Conservation (phyloP, 106 monocot genomes). For the Allium cepa region DNA sequence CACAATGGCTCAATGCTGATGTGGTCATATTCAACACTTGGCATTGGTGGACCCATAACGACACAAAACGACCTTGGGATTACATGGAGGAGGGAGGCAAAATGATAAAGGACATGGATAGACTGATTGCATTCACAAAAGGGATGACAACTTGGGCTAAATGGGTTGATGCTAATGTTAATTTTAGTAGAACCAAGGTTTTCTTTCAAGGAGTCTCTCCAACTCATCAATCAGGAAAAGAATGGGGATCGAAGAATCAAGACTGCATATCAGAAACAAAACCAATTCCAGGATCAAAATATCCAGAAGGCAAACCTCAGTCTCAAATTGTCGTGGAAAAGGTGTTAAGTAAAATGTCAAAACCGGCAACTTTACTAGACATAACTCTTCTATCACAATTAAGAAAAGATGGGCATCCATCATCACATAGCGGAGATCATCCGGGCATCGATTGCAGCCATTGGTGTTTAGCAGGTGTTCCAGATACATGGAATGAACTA, state of each 20-base stretch:
- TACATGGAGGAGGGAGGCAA: slow-evolving; percentile 51
- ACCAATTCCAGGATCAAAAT: slow-evolving; percentile 49
- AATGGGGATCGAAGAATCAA: slow-evolving; percentile 57
- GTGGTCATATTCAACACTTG: slow-evolving; percentile 57
- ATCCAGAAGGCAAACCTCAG: slow-evolving; percentile 54
- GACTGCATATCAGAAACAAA: slow-evolving; percentile 48
- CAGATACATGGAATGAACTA: slow-evolving; percentile 95
- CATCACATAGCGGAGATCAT: slow-evolving; percentile 66
- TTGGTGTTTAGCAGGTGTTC: slow-evolving; percentile 89
- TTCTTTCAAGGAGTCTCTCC: slow-evolving; percentile 93
- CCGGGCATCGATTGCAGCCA: slow-evolving; percentile 86
- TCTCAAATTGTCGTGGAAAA: slow-evolving; percentile 46
- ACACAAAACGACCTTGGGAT: slow-evolving; percentile 66
- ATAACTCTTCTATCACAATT: slow-evolving; percentile 83
- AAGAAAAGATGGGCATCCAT: slow-evolving; percentile 86
- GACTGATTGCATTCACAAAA: slow-evolving; percentile 68
- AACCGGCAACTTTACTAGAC: slow-evolving; percentile 65
- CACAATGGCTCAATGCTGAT: slow-evolving; percentile 36
- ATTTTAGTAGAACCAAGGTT: slow-evolving; percentile 51
- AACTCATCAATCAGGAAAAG: slow-evolving; percentile 54
- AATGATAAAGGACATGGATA: slow-evolving; percentile 59
- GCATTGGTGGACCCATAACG: slow-evolving; percentile 80
- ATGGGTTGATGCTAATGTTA: slow-evolving; percentile 74
- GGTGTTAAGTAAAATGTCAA: slow-evolving; percentile 45
- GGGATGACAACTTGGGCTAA: slow-evolving; percentile 77